phyloP scores from a whole-genome alignment of 2,329 filamentous ascomycete species.

The Phialemonium atrogriseum region DNA sequence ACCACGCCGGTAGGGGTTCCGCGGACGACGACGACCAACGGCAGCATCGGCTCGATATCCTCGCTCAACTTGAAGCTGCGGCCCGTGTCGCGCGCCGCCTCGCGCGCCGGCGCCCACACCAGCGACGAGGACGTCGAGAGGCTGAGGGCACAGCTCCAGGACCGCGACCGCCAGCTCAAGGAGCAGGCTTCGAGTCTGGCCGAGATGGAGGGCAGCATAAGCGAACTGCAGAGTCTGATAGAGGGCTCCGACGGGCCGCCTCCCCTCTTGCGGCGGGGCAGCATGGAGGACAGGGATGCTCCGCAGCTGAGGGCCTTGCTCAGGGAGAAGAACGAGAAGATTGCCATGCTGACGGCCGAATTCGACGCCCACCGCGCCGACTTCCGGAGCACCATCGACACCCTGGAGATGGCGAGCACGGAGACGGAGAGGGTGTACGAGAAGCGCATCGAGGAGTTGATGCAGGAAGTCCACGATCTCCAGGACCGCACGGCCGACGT shows the following conservation, averaged over 20 bases:
- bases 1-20: constrained; percentile 42
- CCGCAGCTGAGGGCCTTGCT: constrained; percentile 72
- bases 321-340: constrained; percentile 94
- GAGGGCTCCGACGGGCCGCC: constrained; percentile 41
- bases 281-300: constrained; percentile 62
- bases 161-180: constrained; percentile 78
- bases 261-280: constrained; percentile 30
- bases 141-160: constrained; percentile 66
- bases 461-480: constrained; percentile 74
- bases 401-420: constrained; percentile 86
- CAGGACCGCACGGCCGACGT: constrained; percentile 82
- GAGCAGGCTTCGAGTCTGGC: constrained; percentile 75
- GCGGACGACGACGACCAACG: constrained; percentile 41
- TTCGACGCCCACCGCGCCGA: constrained; percentile 93
- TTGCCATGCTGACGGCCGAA: constrained; percentile 83
- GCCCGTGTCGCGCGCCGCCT: constrained; percentile 41
- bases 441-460: constrained; percentile 77
- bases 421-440: constrained; percentile 97
- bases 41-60: constrained; percentile 44
- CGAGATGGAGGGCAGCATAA: constrained; percentile 84
- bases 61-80: constrained; percentile 46
- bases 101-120: constrained; percentile 28
- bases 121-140: constrained; percentile 67
- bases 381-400: constrained; percentile 94
- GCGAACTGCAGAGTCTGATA: constrained; percentile 67